Evolutionary conservation across 768 basidiomycete genomes (phyloP).

Genomic region (Paxillus involutus): DNA sequence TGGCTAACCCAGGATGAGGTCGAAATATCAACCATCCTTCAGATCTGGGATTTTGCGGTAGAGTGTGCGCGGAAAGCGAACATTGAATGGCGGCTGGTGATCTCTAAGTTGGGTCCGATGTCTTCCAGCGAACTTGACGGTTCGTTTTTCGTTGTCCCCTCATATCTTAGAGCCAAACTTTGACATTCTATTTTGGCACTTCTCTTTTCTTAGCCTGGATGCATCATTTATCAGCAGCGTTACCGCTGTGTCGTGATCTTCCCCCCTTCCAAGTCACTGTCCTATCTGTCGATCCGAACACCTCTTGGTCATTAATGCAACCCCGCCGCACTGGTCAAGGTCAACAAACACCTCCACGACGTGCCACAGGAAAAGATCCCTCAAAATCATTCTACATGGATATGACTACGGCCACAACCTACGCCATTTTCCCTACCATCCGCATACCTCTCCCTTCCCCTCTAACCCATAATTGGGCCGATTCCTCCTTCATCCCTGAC

Average conservation of each 20-base stretch:
- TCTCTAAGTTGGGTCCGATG: slow-evolving; percentile 69
- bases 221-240: slow-evolving; percentile 43
- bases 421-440: slow-evolving; percentile 44
- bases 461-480: slow-evolving; percentile 26
- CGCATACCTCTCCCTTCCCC: slow-evolving; percentile 43
- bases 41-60: slow-evolving; percentile 71
- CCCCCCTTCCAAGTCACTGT: slow-evolving; percentile 60
- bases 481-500: slow-evolving; percentile 35
- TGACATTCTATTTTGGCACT: not conserved
- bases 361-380: slow-evolving; percentile 30
- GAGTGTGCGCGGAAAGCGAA: slow-evolving; percentile 63
- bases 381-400: slow-evolving; percentile 34
- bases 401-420: slow-evolving; percentile 42
- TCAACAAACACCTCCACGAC: slow-evolving; percentile 28
- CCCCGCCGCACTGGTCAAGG: slow-evolving; percentile 20
- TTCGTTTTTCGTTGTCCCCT: slow-evolving; percentile 33
- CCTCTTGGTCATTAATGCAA: slow-evolving; percentile 58
- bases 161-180: slow-evolving; percentile 1
- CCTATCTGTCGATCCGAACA: slow-evolving; percentile 56
- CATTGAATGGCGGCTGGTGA: slow-evolving; percentile 78
- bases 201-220: slow-evolving; percentile 59
- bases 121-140: slow-evolving; percentile 61
- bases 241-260: slow-evolving; percentile 39
- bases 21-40: slow-evolving; percentile 49
- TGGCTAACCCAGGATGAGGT: slow-evolving; percentile 58